Conservation (phyloP, 768 basidiomycete genomes). For the Pisolithus albus region DNA sequence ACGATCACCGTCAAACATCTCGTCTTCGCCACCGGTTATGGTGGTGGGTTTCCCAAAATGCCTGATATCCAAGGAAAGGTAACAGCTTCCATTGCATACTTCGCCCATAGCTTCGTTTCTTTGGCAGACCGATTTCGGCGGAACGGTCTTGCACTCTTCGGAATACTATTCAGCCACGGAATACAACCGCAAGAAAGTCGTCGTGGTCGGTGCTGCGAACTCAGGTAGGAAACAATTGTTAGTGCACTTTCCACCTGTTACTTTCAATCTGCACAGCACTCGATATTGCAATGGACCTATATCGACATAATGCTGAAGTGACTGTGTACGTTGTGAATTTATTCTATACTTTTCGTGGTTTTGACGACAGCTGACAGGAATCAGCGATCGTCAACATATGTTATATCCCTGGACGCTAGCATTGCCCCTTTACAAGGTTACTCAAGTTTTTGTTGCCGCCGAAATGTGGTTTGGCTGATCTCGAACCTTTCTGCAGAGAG, state of each 20-base stretch:
- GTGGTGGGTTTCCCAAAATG: constrained; percentile 39
- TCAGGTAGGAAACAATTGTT: constrained; percentile 34
- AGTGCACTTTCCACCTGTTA: constrained; percentile 2
- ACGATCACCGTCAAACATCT: constrained; percentile 41
- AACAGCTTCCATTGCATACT: not conserved
- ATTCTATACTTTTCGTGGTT: constrained; percentile 23
- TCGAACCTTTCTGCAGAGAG: constrained; percentile 9
- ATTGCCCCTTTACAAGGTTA: constrained; percentile 13
- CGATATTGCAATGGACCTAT: constrained; percentile 34
- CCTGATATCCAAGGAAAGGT: constrained; percentile 42
- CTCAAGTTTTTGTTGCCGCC: not conserved
- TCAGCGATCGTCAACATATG: constrained; percentile 26
- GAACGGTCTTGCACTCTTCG: constrained; percentile 47
- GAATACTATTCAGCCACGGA: constrained; percentile 39
- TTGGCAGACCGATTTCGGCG: constrained; percentile 42
- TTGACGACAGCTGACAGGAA: constrained; percentile 11
- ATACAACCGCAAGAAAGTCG: constrained; percentile 53
- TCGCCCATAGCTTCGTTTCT: not conserved
- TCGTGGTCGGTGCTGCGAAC: constrained; percentile 58
- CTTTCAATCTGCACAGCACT: constrained; percentile 19
- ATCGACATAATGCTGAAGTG: constrained; percentile 22
- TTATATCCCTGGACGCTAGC: constrained; percentile 13
- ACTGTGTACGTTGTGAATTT: constrained; percentile 13
- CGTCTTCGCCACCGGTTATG: constrained; percentile 49
- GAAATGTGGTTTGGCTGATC: not conserved